Evolutionary conservation across 495 filamentous ascomycete genomes (phyloP).

Genomic region (Glarea lozoyensis): DNA sequence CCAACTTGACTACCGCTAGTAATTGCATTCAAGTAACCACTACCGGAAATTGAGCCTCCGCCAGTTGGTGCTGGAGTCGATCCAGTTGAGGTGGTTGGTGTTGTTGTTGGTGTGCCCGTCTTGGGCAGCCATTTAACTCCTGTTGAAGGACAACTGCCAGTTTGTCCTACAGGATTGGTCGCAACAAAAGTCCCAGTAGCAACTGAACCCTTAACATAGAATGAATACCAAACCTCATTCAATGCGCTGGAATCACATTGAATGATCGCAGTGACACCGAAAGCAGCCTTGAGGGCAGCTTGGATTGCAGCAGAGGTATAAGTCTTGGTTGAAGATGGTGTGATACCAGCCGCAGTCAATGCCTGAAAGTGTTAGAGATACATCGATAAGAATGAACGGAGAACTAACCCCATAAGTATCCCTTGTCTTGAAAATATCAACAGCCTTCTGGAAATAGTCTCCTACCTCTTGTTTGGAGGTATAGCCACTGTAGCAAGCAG

Average conservation of each 20-base stretch:
- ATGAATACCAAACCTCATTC: constrained; percentile 68
- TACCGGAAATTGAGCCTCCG: constrained; percentile 30
- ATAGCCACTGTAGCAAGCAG: constrained; percentile 58
- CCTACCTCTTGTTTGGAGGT: constrained; percentile 35
- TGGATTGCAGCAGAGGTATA: constrained; percentile 53
- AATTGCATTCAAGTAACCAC: constrained; percentile 50
- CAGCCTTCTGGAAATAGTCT: constrained; percentile 40
- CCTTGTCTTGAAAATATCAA: constrained; percentile 48
- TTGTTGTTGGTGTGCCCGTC: constrained; percentile 3
- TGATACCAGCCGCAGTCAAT: constrained; percentile 50
- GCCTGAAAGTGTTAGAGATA: constrained; percentile 27
- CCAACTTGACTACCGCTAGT: constrained; percentile 43
- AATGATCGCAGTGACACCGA: constrained; percentile 49
- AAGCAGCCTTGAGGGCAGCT: constrained; percentile 40
- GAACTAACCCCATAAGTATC: constrained; percentile 47
- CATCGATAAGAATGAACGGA: not conserved
- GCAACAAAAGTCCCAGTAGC: constrained; percentile 56
- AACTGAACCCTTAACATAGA: constrained; percentile 55
- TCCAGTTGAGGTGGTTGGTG: constrained; percentile 5
- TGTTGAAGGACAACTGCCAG: constrained; percentile 48
- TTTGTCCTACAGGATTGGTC: constrained; percentile 48
- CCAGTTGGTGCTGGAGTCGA: constrained; percentile 13
- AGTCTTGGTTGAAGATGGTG: constrained; percentile 42
- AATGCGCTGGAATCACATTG: constrained; percentile 45
- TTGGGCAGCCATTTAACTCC: constrained; percentile 62